phyloP scores from a whole-genome alignment of 805 yeast genomes.

The Wickerhamiella alocasiicola region DNA sequence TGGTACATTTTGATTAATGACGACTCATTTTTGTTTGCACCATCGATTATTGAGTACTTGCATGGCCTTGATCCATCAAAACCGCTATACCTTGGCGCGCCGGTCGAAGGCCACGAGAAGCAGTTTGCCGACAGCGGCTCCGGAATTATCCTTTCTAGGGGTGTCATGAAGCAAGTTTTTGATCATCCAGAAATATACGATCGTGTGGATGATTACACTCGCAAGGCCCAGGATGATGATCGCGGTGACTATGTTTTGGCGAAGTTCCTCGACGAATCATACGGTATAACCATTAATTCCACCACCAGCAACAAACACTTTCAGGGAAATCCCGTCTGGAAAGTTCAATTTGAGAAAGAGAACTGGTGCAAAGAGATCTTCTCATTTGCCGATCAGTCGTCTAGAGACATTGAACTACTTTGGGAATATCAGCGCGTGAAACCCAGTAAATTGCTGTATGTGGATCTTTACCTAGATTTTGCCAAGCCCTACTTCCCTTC shows the following conservation, averaged over 20 bases:
- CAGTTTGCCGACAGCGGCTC: conserved; percentile 20
- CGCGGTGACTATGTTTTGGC: conserved; percentile 24
- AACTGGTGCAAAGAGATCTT: conserved; percentile 24
- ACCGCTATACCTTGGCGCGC: conserved; percentile 17
- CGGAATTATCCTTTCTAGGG: conserved; percentile 19
- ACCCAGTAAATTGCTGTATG: conserved; percentile 14
- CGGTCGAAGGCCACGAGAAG: conserved; percentile 6
- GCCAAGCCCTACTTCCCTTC: conserved; percentile 17
- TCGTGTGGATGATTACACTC: conserved; percentile 14
- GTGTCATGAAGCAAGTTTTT: conserved; percentile 16
- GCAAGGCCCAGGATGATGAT: conserved; percentile 15
- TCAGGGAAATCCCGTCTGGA: conserved; percentile 21
- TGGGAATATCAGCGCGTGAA: conserved; percentile 20
- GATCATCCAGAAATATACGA: conserved; percentile 5
- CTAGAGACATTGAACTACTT: conserved; percentile 19
- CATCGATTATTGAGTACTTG: conserved; percentile 14
- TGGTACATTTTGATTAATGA: conserved; percentile 20
- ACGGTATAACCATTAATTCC: conserved; percentile 14
- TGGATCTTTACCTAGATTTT: conserved; percentile 23
- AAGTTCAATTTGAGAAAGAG: conserved; percentile 14
- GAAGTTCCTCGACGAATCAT: conserved; percentile 14
- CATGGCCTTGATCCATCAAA: conserved; percentile 13
- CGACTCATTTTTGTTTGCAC: conserved; percentile 14
- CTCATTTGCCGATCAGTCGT: conserved; percentile 19
- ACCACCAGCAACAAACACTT: conserved; percentile 17